Base-by-base conservation (phyloP, 2,329 filamentous ascomycete species). In the Xylogone sp. region DNA sequence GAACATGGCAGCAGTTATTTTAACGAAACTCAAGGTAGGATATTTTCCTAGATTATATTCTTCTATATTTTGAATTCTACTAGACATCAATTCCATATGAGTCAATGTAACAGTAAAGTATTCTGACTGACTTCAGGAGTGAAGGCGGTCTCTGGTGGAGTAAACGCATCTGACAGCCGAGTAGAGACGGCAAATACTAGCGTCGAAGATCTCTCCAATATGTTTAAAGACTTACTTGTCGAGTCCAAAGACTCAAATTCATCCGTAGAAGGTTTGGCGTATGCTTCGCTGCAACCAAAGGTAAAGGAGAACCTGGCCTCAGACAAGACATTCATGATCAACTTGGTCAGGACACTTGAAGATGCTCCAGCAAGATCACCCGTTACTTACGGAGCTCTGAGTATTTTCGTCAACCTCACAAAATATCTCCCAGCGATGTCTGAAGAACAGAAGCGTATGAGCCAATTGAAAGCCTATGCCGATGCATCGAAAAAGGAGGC, bases 401-500 rank as follows among this genome's bases (percentile, higher is more conserved):
- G 88, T 65, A 87, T 97, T 50, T 80, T 97, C 58, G 76, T 83
- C 50, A 97, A 97, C 64, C 74, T 99, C 48, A 96, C 90, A 13
- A 78, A 81, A 24, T 97, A 96, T 66, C 79, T 82, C 42, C 91
- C 91, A 6, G 75, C 76, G 7, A 76, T 92, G 42, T 86, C 90
- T 0, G 93, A 97, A 56, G 94, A 99, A 69, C 87, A 97, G 62
- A 94, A 93, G 72, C 90, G 89, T 64, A 90, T 99, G 73, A 82
- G 82, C 5, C 89, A 99, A 67, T 79, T 99, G 43, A 97, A 96
- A 73, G 90, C 91, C 2, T 99, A 97, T 62, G 94, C 94, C 13
- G 90, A 96, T 65, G 88, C 90, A 1, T 84, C 85, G 4, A 91
- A 90, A 62, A n/a, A n/a, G n/a, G 81, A 82, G 54, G 65, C 79